Percentiles rank a stretch among this genome's conserved stretches.
Evolutionary conservation across 345 rosid species (phyloP).

Genomic region (Sonneratia caseolaris): DNA sequence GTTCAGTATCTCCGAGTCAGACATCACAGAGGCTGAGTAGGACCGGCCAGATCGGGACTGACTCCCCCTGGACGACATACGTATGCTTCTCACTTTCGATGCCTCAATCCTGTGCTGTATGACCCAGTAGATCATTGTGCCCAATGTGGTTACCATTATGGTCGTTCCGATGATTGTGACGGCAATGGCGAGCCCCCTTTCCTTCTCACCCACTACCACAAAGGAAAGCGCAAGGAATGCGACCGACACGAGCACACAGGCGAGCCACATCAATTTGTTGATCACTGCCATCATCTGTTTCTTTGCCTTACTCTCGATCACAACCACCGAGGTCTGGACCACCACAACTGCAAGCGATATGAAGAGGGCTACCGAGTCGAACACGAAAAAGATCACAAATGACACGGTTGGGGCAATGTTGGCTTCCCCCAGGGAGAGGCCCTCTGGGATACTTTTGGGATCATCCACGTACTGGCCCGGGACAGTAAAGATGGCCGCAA

Average conservation of each 20-base stretch:
- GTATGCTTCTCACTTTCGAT: conserved; percentile 49
- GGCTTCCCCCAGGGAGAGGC: conserved; percentile 68
- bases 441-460: conserved; percentile 19
- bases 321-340: conserved; percentile 92
- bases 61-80: conserved; percentile 55
- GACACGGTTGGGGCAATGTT: conserved; percentile 53
- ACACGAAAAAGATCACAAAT: conserved; percentile 70
- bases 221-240: conserved; percentile 72
- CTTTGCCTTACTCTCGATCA: conserved; percentile 85
- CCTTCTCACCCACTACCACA: conserved; percentile 65
- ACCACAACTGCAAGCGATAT: conserved; percentile 89
- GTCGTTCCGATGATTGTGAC: conserved; percentile 71
- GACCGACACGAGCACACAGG: conserved; percentile 71
- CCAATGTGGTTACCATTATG: conserved; percentile 77
- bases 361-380: conserved; percentile 81
- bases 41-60: conserved; percentile 61
- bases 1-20: conserved; percentile 54
- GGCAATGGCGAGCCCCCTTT: conserved; percentile 65
- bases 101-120: conserved; percentile 73
- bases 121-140: conserved; percentile 92
- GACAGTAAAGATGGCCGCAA: conserved; percentile 86
- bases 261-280: conserved; percentile 93
- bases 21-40: conserved; percentile 39
- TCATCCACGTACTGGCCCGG: conserved; percentile 83
- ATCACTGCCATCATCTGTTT: conserved; percentile 92